Evolutionary conservation across 352 stramenopile species (phyloP), one percentile per base, ranked within the genome.

Genomic region (Lagenidium sp.): DNA sequence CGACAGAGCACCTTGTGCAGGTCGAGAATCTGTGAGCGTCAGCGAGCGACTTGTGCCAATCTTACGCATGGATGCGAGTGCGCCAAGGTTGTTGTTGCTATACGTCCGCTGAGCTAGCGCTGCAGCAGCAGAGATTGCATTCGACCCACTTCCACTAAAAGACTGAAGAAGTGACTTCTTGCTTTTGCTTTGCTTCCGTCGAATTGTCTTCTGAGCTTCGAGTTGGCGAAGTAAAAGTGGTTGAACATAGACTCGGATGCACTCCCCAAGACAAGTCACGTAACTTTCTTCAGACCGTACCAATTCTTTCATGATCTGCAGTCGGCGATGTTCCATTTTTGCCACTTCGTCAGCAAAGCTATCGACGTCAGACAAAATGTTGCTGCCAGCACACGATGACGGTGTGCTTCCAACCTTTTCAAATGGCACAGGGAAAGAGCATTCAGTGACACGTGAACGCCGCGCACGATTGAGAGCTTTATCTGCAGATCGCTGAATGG

Each of bases 281-380:
- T 91, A 94, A 50, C 71, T 86, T 40, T 91, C 71, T 53, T 93
- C 81, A 0, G 81, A 85, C 7, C 77, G 81, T 29, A 89, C 78
- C 21, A 90, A 80, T 43, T 91, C 78, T 40, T 85, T 87, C 34
- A 93, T 60, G 43, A 90, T 93, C 25, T 88, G 72, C 20, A 71
- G 60, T 6, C 80, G 64, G 2, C 72, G 69, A 19, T 69, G 67
- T 47, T 92, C 80, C 16, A 71, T 30, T 47, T 87, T 75, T 44
- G 57, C 60, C 7, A 43, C 53, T 20, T 88, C 77, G 6, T 80
- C 65, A 2, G 41, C 30, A 30, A 71, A 58, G 7, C 42, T 40
- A 16, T 78, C 66, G 1, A 53, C 4, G 15, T 54, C 53, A 5
- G 45, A 48, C 1, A 37, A 23, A 0, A 23, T 7, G 16, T 22